phyloP scores from a whole-genome alignment of 169 alveolate genomes.

The Neospora caninum region DNA sequence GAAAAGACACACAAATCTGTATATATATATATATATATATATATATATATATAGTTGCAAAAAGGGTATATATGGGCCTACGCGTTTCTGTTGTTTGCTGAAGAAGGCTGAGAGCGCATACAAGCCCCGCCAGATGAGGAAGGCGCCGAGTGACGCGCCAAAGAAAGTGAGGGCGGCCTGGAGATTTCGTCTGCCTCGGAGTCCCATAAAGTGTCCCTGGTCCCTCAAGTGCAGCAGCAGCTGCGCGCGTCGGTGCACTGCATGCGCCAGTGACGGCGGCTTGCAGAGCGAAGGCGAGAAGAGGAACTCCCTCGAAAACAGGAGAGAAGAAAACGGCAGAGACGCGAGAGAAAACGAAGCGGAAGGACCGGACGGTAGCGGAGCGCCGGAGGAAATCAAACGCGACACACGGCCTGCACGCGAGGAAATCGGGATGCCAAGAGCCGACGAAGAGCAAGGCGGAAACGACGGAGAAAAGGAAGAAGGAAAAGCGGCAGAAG shows the following conservation, averaged over 20 bases:
- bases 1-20: too few relatives aligned
- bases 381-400: neutral
- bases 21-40: too few relatives aligned
- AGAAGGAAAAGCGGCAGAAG: neutral
- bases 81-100: neutral
- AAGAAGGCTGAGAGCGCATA: conserved; percentile 23
- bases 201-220: neutral
- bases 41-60: neutral
- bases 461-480: neutral
- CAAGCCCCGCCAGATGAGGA: neutral
- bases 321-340: neutral
- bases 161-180: neutral
- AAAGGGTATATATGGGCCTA: neutral
- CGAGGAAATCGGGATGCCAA: too few relatives aligned
- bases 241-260: conserved; percentile 7
- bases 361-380: neutral
- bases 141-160: conserved; percentile 1
- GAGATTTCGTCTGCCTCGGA: neutral
- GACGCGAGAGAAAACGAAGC: neutral
- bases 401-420: too few relatives aligned
- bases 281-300: neutral
- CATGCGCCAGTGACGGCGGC: conserved; percentile 14
- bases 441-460: neutral
- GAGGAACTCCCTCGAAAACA: neutral
- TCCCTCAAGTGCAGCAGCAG: neutral